These are phyloP conservation scores for Coniophora puteana DNA, from an alignment of 1,284 basidiomycete species.

Conservation along the genomic window DNA sequence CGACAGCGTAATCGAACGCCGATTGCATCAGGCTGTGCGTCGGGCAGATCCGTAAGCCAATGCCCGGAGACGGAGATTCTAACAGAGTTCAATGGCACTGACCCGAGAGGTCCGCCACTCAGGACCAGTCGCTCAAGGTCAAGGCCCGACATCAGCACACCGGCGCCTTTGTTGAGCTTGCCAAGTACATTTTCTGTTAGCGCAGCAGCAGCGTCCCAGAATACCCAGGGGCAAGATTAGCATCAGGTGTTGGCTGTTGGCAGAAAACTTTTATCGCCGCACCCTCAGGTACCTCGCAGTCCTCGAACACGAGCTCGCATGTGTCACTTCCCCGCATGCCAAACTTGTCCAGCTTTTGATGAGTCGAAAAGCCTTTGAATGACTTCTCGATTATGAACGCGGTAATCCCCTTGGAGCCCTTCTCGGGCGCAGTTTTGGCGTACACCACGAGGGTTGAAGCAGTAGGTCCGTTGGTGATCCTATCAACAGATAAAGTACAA, in stretches of 20 bases:
- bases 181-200: constrained; percentile 90
- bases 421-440: constrained; percentile 81
- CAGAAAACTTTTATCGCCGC: constrained; percentile 12
- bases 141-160: constrained; percentile 91
- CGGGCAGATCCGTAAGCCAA: constrained; percentile 14
- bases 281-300: constrained; percentile 86
- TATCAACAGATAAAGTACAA: constrained; percentile 28
- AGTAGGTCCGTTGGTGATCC: constrained; percentile 94
- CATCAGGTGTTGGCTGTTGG: background rate
- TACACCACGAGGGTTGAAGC: constrained; percentile 92
- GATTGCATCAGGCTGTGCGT: constrained; percentile 96
- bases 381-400: constrained; percentile 87
- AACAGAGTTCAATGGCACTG: constrained; percentile 7
- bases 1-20: constrained; percentile 85
- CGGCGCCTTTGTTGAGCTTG: constrained; percentile 72
- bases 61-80: background rate
- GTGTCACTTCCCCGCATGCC: constrained; percentile 97
- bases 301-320: constrained; percentile 90
- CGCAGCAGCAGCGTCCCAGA: too few species aligned
- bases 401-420: constrained; percentile 86
- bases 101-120: constrained; percentile 76
- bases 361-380: constrained; percentile 84
- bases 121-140: constrained; percentile 92
- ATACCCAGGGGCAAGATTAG: too few species aligned
- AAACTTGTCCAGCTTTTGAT: constrained; percentile 91